Evolutionary conservation across 1,284 basidiomycete genomes (phyloP).

Genomic region (Fomitiporia mediterranea): DNA sequence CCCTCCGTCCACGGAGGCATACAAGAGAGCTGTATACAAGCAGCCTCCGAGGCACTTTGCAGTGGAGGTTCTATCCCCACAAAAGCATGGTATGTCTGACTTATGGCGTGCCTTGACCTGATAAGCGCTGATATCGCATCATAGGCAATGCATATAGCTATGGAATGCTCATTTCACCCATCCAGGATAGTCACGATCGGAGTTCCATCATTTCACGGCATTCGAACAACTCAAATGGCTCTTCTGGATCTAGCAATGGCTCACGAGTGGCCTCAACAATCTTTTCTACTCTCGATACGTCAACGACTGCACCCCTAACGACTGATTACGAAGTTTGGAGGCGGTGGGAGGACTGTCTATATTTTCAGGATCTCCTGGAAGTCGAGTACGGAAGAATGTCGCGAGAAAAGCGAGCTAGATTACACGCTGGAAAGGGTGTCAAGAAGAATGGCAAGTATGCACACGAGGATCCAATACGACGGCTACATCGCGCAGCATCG

Average conservation of each 20-base stretch:
- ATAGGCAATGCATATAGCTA: constrained; percentile 52
- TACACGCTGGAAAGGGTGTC: constrained; percentile 65
- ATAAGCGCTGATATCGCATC: not conserved
- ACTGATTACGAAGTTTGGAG: constrained; percentile 68
- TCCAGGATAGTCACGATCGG: constrained; percentile 34
- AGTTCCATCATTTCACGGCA: constrained; percentile 31
- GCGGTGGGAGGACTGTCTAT: constrained; percentile 75
- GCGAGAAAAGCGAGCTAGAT: constrained; percentile 55
- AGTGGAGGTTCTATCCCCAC: constrained; percentile 50
- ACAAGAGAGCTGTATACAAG: constrained; percentile 57
- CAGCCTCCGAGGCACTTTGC: constrained; percentile 55
- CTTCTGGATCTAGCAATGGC: constrained; percentile 28
- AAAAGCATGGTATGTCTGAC: constrained; percentile 50
- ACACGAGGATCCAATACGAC: constrained; percentile 39
- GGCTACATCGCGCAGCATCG: constrained; percentile 52
- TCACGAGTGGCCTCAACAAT: constrained; percentile 1
- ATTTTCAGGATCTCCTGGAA: constrained; percentile 66
- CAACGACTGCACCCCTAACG: constrained; percentile 14
- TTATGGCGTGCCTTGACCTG: not conserved
- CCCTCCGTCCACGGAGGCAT: constrained; percentile 31
- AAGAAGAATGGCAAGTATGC: constrained; percentile 70
- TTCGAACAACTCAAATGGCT: constrained; percentile 25
- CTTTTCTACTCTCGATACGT: constrained; percentile 15
- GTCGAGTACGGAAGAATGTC: constrained; percentile 57
- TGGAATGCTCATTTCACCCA: constrained; percentile 56